Base-by-base conservation (phyloP, 805 yeast genomes). In the Kuraishia cidri region DNA sequence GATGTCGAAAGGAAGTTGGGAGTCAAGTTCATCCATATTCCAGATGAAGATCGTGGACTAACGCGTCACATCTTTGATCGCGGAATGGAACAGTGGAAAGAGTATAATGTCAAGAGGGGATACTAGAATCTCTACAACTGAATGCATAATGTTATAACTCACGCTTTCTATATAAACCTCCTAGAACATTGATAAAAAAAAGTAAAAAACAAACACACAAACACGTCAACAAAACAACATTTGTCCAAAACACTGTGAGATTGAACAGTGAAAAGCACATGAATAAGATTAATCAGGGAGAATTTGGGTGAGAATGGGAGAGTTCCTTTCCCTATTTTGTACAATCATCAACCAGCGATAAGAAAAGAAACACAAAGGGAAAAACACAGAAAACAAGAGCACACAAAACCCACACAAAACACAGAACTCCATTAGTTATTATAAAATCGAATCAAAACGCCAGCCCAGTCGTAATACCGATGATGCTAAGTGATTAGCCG, bases 1-100 rank as follows among this genome's bases (percentile, higher is more conserved):
- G 95, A 86, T 43, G 95, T 86, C 4, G 79, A 73, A 45, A 44
- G 51, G 4, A 45, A 53, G 16, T 64, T 81, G 11, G 87, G 87
- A 4, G 85, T 84, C 18, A 67, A 71, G 33, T 86, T 86, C 52
- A 72, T 74, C 11, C 70, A 75, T 47, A 70, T 86, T 6, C 60
- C 61, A 6, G 72, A 76, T 44, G 79, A 78, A 27, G 58, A 60
- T 17, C 42, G 46, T 14, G 85, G 86, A 1, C 63, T 80, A 22
- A 72, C 77, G 1, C 64, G 76, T 64, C 44, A 56, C 13, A 46
- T 72, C n/a, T 78, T 73, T 41, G 64, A 67, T 30, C 49, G 56
- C 3, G 79, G 63, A 11, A 37, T 71, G 16, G 35, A 44, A 24
- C 41, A 44, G 17, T 66, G 74, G 67, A 32, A 38, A 27, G 32